A percentile compares a stretch with the other conserved stretches of the same genome.
These are phyloP conservation scores for Fomitopsis pinicola DNA, from an alignment of 1,284 basidiomycete genomes.

Conservation along the genomic window DNA sequence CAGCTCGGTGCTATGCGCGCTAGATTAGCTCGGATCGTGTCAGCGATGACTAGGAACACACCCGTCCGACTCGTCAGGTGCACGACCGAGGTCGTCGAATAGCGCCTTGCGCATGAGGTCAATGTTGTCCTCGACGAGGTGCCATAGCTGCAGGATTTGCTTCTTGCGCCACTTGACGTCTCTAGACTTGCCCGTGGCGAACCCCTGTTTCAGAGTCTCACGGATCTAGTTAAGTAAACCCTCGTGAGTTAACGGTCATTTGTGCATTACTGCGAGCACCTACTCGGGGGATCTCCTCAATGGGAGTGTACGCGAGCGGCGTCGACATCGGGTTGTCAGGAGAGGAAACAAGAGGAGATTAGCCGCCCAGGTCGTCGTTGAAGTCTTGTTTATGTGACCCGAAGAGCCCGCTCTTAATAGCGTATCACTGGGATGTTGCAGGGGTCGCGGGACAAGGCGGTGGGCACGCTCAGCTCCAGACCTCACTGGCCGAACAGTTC, in stretches of 20 bases:
- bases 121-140: conserved; percentile 62
- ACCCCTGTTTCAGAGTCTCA: conserved; percentile 43
- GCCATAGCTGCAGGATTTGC: conserved; percentile 60
- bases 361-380: no score
- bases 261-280: background rate
- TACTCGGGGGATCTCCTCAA: background rate
- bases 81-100: conserved; percentile 52
- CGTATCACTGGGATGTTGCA: no score
- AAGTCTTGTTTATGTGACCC: no score
- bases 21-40: no score
- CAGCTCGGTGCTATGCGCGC: conserved; percentile 36
- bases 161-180: conserved; percentile 58
- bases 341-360: no score
- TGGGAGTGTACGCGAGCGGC: background rate
- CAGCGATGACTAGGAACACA: background rate
- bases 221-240: conserved; percentile 42
- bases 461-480: no score
- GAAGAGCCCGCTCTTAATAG: no score
- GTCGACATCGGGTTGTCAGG: background rate
- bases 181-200: conserved; percentile 52
- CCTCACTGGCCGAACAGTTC: no score
- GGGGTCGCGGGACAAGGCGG: no score
- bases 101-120: conserved; percentile 51
- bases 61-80: conserved; percentile 45
- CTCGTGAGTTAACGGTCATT: background rate